Evolutionary conservation across 176 grass and related monocot genomes (phyloP).

Genomic region (Olyra latifolia): DNA sequence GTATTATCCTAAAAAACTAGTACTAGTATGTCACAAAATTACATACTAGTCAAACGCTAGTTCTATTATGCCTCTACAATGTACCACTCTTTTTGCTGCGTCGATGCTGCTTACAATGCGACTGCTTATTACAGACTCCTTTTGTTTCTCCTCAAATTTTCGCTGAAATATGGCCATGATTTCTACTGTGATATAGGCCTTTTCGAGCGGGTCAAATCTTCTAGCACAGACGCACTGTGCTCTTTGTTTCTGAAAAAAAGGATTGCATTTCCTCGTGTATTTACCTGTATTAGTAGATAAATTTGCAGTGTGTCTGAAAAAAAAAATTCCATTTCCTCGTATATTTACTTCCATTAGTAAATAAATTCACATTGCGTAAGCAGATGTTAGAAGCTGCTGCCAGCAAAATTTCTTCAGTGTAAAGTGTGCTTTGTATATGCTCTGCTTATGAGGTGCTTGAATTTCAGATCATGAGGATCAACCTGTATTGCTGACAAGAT

Average conservation of each 20-base stretch:
- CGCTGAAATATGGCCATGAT: not conserved
- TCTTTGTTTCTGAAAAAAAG: not conserved
- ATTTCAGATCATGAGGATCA: slow-evolving; percentile 21
- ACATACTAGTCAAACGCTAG: too few relatives aligned
- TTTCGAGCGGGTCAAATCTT: not conserved
- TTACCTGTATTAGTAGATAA: not conserved
- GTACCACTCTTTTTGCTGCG: too few relatives aligned
- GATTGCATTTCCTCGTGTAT: not conserved
- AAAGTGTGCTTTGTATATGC: not conserved
- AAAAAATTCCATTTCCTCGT: too few relatives aligned
- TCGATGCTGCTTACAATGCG: too few relatives aligned
- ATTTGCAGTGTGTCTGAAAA: too few relatives aligned
- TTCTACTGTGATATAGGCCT: not conserved
- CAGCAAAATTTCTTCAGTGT: not conserved
- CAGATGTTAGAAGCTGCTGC: not conserved
- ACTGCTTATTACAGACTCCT: too few relatives aligned
- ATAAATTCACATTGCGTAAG: not conserved
- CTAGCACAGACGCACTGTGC: not conserved
- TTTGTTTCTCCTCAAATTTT: not conserved
- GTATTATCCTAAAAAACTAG: too few relatives aligned
- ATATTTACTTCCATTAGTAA: too few relatives aligned
- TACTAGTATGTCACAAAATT: too few relatives aligned
- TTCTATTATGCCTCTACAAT: too few relatives aligned
- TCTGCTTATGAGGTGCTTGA: slow-evolving; percentile 5
- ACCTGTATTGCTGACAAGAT: slow-evolving; percentile 25